Conservation (phyloP, 2,329 filamentous ascomycete genomes). For the Lachnellula suecica region DNA sequence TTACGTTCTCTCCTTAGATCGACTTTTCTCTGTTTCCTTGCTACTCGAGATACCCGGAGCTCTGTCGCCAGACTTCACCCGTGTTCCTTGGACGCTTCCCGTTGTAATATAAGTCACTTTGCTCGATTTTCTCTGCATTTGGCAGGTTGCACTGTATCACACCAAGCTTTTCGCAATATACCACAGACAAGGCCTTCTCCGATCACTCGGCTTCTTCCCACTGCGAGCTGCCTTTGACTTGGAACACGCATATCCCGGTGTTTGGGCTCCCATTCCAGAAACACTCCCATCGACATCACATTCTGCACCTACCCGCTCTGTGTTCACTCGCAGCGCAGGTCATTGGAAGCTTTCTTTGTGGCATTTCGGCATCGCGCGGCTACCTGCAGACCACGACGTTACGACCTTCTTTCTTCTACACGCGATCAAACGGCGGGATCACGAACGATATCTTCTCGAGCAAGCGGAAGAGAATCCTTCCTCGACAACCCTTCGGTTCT, state of each 20-base stretch:
- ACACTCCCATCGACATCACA: constrained; percentile 25
- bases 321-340: constrained; percentile 11
- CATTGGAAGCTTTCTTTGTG: constrained; percentile 23
- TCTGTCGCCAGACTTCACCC: constrained; percentile 70
- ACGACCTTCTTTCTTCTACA: constrained; percentile 25
- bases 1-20: constrained; percentile 6
- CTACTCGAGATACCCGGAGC: constrained; percentile 22
- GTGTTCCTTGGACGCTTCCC: constrained; percentile 82
- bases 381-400: constrained; percentile 28
- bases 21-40: constrained; percentile 6
- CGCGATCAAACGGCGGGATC: constrained; percentile 16
- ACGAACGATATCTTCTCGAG: constrained; percentile 13
- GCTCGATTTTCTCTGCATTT: constrained; percentile 13
- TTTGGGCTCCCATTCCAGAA: constrained; percentile 30
- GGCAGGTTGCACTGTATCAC: constrained; percentile 24
- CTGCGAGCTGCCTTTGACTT: constrained; percentile 20
- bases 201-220: constrained; percentile 12
- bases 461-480: constrained; percentile 18
- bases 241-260: constrained; percentile 21
- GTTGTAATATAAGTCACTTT: constrained; percentile 78
- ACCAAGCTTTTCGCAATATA: constrained; percentile 13
- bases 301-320: constrained; percentile 25
- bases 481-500: constrained; percentile 8
- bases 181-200: constrained; percentile 7
- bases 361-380: constrained; percentile 26